A percentile compares a stretch with the other conserved stretches of the same genome.
Conservation (phyloP, 2,329 filamentous ascomycete genomes). For the Pyricularia sp. region DNA sequence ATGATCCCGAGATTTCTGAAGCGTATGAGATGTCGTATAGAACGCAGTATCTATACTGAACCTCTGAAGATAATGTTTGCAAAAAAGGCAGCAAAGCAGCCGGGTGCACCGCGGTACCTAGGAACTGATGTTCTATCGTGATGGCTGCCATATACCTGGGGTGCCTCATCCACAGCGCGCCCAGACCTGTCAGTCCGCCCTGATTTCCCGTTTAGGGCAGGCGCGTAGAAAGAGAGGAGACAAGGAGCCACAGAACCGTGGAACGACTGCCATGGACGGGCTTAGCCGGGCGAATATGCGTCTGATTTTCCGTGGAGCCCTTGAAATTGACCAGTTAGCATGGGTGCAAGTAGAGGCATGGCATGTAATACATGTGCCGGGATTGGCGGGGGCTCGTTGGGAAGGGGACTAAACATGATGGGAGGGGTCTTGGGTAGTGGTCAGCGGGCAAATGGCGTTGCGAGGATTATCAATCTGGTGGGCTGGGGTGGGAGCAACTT, state of each 20-base stretch:
- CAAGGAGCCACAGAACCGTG: background rate
- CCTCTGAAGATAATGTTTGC: background rate
- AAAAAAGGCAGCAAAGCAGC: background rate
- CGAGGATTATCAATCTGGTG: conserved; percentile 1
- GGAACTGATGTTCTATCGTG: background rate
- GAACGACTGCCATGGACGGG: background rate
- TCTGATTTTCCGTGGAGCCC: background rate
- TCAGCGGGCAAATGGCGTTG: background rate
- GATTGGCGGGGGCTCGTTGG: background rate
- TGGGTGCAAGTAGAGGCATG: background rate
- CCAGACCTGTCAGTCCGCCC: background rate
- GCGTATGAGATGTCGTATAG: background rate
- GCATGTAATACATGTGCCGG: background rate
- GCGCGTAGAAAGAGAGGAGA: background rate
- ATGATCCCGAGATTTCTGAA: background rate
- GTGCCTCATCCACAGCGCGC: background rate
- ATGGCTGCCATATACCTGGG: background rate
- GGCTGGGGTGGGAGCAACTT: background rate
- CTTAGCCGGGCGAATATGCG: background rate
- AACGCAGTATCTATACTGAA: background rate
- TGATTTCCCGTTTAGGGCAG: background rate
- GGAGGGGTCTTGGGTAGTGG: background rate
- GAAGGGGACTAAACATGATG: background rate
- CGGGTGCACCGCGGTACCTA: background rate
- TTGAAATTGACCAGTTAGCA: background rate